Conservation (phyloP, 805 yeast genomes). For the Candida tammaniensis region DNA sequence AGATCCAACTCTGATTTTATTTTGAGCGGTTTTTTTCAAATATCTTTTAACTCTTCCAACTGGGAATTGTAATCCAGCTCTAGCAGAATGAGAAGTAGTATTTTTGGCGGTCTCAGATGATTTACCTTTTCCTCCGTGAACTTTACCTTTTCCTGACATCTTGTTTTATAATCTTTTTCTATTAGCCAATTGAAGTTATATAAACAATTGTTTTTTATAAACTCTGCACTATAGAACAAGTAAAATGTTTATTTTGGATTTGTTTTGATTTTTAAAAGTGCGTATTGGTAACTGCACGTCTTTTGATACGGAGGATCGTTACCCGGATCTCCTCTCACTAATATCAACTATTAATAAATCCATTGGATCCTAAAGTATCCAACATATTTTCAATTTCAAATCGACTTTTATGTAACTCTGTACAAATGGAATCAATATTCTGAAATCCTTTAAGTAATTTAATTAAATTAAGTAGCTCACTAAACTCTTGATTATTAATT, state of each 20-base stretch:
- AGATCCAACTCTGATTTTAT: conserved; percentile 76
- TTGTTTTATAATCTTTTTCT: conserved; percentile 2
- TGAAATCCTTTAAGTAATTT: conserved; percentile 50
- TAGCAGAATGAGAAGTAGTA: conserved; percentile 86
- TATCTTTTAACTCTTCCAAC: conserved; percentile 99
- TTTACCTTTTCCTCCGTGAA: conserved; percentile 96
- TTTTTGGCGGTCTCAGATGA: conserved; percentile 68
- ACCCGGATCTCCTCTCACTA: conserved; percentile 1
- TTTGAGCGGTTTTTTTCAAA: conserved; percentile 86
- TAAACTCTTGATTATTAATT: conserved; percentile 14
- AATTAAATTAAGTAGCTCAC: conserved; percentile 35
- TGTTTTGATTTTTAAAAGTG: conserved; percentile 8
- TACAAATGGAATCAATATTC: conserved; percentile 66
- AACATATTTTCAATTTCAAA: conserved; percentile 52
- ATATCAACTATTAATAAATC: conserved; percentile 30
- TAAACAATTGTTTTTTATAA: too few species aligned
- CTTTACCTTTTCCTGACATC: conserved; percentile 87
- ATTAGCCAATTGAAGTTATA: not conserved
- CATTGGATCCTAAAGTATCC: conserved; percentile 33
- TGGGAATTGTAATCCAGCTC: conserved; percentile 95
- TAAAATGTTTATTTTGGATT: conserved; percentile 10
- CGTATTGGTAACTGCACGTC: not conserved
- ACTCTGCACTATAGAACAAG: too few species aligned
- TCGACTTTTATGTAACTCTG: conserved; percentile 58
- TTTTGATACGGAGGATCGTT: conserved; percentile 1